A percentile compares a stretch with the other conserved stretches of the same genome.
Evolutionary conservation across 495 filamentous ascomycete genomes (phyloP).

Genomic region (Cairneyella variabilis): DNA sequence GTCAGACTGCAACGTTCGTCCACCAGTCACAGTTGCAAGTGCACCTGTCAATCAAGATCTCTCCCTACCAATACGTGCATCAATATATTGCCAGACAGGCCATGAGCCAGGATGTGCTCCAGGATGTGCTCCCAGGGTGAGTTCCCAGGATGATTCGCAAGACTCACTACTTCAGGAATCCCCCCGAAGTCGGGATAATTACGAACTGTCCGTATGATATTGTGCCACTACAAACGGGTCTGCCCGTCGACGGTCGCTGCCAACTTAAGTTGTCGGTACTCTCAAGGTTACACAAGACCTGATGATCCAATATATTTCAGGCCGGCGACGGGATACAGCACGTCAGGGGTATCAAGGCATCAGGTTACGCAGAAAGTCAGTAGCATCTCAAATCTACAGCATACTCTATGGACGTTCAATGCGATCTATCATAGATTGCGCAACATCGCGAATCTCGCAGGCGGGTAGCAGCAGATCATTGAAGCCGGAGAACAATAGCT

Average conservation of each 20-base stretch:
- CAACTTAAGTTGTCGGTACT: too few species aligned
- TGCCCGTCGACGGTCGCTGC: too few species aligned
- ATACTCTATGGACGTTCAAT: background rate
- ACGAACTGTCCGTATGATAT: too few species aligned
- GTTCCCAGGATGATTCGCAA: background rate
- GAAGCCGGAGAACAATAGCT: background rate
- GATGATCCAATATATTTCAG: too few species aligned
- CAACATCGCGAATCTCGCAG: background rate
- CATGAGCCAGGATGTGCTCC: background rate
- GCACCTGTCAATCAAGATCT: background rate
- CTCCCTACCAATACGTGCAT: background rate
- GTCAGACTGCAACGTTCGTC: background rate
- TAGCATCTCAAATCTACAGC: too few species aligned
- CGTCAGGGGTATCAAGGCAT: too few species aligned
- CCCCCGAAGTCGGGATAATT: too few species aligned
- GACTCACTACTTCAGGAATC: background rate
- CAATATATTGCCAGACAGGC: background rate
- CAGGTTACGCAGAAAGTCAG: too few species aligned
- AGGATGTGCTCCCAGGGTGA: background rate
- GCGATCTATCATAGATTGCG: background rate
- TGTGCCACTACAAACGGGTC: too few species aligned
- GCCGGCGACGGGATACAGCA: too few species aligned
- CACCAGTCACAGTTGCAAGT: background rate
- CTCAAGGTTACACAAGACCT: too few species aligned
- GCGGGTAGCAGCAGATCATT: background rate